Evolutionary conservation across 1,284 basidiomycete genomes (phyloP).

Genomic region (Mycena sp.): DNA sequence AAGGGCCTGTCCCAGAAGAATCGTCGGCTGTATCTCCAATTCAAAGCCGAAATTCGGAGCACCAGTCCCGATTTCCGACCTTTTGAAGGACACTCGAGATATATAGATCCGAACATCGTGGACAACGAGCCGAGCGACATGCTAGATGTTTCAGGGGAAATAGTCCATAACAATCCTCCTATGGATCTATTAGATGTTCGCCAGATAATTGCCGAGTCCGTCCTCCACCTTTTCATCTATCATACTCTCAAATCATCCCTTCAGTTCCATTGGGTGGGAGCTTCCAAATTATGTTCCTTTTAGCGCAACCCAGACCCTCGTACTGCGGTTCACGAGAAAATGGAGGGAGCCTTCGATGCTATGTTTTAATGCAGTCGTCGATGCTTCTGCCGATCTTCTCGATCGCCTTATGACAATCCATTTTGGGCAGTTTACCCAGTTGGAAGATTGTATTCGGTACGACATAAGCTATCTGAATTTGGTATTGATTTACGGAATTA

Average conservation of each 20-base stretch:
- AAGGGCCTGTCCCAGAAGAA: constrained; percentile 39
- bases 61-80: constrained; percentile 36
- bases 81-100: constrained; percentile 15
- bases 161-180: neutral
- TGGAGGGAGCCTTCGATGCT: constrained; percentile 52
- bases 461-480: neutral
- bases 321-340: constrained; percentile 47
- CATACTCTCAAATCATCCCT: neutral
- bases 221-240: neutral
- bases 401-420: constrained; percentile 14
- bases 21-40: constrained; percentile 34
- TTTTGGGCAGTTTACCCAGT: constrained; percentile 29
- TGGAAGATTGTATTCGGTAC: constrained; percentile 28
- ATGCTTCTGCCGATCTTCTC: constrained; percentile 16
- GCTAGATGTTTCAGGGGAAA: neutral
- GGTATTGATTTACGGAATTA: neutral
- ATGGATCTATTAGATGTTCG: constrained; percentile 46
- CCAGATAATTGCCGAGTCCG: constrained; percentile 40
- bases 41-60: constrained; percentile 37
- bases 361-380: constrained; percentile 50
- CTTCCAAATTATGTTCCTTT: constrained; percentile 61
- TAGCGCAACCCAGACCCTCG: constrained; percentile 55
- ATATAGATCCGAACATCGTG: constrained; percentile 8
- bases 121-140: constrained; percentile 1
- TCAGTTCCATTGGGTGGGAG: constrained; percentile 60